A percentile compares a stretch with the other conserved stretches of the same genome.
Conservation (phyloP, 805 yeast genomes). For the Cephaloascus albidus region DNA sequence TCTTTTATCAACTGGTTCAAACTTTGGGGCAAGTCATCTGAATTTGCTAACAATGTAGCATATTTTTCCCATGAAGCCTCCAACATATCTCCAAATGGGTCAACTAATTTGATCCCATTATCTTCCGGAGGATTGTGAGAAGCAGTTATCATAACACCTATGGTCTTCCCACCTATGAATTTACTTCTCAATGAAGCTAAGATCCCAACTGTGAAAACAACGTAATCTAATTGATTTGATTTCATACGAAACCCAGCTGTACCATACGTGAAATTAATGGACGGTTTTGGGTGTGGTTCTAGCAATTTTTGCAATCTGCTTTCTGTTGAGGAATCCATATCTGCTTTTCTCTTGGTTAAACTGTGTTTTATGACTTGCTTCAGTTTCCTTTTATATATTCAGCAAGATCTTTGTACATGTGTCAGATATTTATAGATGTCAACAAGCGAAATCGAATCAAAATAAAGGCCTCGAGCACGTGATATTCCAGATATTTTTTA, state of each 20-base stretch:
- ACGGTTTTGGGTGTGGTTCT: slow-evolving; percentile 35
- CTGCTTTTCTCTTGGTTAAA: too few species aligned
- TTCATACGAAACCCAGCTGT: slow-evolving; percentile 93
- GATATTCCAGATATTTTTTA: too few species aligned
- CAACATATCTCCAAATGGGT: slow-evolving; percentile 88
- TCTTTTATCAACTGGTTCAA: slow-evolving; percentile 27
- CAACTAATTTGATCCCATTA: slow-evolving; percentile 90
- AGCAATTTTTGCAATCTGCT: neutral
- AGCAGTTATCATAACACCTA: slow-evolving; percentile 97
- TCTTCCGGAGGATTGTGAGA: slow-evolving; percentile 90
- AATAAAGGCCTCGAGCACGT: too few species aligned
- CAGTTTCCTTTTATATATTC: too few species aligned
- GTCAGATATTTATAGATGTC: too few species aligned
- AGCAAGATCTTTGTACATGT: too few species aligned
- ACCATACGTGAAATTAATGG: slow-evolving; percentile 57
- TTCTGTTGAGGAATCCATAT: neutral
- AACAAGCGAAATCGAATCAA: too few species aligned
- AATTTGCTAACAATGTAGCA: slow-evolving; percentile 77
- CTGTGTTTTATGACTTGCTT: too few species aligned
- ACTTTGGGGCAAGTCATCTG: slow-evolving; percentile 31
- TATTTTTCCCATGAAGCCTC: slow-evolving; percentile 73
- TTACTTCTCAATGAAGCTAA: slow-evolving; percentile 80
- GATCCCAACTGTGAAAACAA: slow-evolving; percentile 76
- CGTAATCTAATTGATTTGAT: slow-evolving; percentile 64
- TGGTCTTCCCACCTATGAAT: slow-evolving; percentile 50